Conservation (phyloP, 805 yeast genomes). For the Torulaspora maleeae region DNA sequence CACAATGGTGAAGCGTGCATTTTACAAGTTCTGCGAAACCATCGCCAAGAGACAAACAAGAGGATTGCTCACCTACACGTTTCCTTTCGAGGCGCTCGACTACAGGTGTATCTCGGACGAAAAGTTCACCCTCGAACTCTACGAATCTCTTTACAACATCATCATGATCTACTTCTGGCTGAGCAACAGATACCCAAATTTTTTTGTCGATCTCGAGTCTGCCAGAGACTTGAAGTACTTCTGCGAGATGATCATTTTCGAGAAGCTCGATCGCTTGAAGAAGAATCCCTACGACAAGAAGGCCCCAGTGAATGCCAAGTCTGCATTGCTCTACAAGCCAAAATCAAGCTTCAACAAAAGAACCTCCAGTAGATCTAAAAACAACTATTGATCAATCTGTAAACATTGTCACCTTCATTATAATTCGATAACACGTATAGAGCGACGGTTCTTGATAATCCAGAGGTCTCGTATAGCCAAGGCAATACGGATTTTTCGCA, state of each 20-base stretch:
- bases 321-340: constrained; percentile 6
- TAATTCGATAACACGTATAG: background rate
- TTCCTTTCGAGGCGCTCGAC: constrained; percentile 32
- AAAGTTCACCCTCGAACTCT: constrained; percentile 26
- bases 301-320: constrained; percentile 2
- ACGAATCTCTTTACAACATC: constrained; percentile 64
- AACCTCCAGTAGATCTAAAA: background rate
- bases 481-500: background rate
- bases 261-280: constrained; percentile 34
- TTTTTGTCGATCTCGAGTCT: constrained; percentile 69
- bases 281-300: constrained; percentile 29
- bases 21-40: constrained; percentile 46
- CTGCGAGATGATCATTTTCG: constrained; percentile 52
- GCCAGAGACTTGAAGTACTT: constrained; percentile 65
- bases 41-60: constrained; percentile 53
- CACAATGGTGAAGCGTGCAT: constrained; percentile 40
- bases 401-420: background rate
- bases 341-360: background rate
- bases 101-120: constrained; percentile 26
- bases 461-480: background rate
- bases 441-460: background rate
- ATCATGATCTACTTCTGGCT: constrained; percentile 78
- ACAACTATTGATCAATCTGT: background rate
- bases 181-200: constrained; percentile 77
- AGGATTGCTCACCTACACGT: constrained; percentile 49